Percentiles rank a stretch among this genome's conserved stretches.
Conservation (phyloP, 2,329 filamentous ascomycete genomes). For the Trichophyton benhamiae region DNA sequence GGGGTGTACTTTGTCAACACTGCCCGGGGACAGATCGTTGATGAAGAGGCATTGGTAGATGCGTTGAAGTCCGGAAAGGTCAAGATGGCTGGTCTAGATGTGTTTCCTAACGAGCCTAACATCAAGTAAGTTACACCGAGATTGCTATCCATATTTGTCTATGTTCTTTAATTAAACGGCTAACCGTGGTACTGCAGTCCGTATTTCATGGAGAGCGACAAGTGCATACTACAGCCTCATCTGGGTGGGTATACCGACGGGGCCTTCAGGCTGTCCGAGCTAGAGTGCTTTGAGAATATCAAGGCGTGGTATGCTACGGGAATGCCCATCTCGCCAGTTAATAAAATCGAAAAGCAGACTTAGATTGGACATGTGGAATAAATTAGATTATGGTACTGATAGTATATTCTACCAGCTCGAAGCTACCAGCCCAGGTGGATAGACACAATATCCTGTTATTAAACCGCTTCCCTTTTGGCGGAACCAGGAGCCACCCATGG, state of each 20-base stretch:
- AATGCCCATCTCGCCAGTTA: constrained; percentile 30
- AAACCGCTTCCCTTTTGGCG: too few species aligned
- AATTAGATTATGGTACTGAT: neutral
- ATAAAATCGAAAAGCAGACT: neutral
- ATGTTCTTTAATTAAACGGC: too few species aligned
- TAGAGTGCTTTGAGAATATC: constrained; percentile 39
- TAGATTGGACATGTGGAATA: neutral
- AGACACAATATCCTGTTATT: too few species aligned
- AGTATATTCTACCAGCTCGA: too few species aligned
- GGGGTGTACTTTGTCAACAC: constrained; percentile 41
- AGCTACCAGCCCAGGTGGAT: too few species aligned
- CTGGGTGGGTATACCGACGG: constrained; percentile 36
- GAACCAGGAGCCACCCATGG: too few species aligned
- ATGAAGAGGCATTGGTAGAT: constrained; percentile 37
- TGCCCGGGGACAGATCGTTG: constrained; percentile 38
- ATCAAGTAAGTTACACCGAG: constrained; percentile 18
- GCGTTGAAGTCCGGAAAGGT: constrained; percentile 39
- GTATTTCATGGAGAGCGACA: constrained; percentile 32
- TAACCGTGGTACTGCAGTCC: constrained; percentile 9
- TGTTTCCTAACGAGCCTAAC: constrained; percentile 36
- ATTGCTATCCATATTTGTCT: too few species aligned
- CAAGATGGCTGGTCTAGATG: constrained; percentile 38
- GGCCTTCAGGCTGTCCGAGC: constrained; percentile 33
- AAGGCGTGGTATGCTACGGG: constrained; percentile 30
- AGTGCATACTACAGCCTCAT: constrained; percentile 36